phyloP scores from a whole-genome alignment of 2,329 filamentous ascomycete species.

The Calonectria pseudoturangicola region DNA sequence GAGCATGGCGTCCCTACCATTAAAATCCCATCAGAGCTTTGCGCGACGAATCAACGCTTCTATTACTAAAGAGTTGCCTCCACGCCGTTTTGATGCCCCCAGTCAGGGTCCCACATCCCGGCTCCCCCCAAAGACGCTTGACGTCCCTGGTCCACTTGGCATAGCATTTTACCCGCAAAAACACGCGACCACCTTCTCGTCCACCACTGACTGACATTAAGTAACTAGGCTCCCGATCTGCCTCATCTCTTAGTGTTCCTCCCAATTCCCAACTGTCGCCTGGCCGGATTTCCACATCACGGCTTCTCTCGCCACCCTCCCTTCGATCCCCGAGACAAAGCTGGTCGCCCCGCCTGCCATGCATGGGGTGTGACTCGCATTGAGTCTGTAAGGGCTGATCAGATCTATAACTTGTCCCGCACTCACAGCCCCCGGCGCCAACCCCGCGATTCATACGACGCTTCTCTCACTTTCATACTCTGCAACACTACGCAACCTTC shows the following conservation, averaged over 20 bases:
- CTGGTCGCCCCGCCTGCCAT: conserved; percentile 47
- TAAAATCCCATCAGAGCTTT: conserved; percentile 19
- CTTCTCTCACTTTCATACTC: conserved; percentile 42
- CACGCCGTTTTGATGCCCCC: conserved; percentile 47
- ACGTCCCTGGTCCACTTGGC: conserved; percentile 51
- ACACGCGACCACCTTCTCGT: conserved; percentile 52
- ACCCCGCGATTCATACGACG: conserved; percentile 49
- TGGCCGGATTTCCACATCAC: not conserved
- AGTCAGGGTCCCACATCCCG: conserved; percentile 54
- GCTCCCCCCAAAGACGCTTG: conserved; percentile 51
- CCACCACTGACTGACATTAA: conserved; percentile 53
- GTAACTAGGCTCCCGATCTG: conserved; percentile 47
- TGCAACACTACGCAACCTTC: conserved; percentile 37
- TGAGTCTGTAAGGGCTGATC: conserved; percentile 50
- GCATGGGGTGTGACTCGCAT: conserved; percentile 45
- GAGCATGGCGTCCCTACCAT: conserved; percentile 29
- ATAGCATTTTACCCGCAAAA: conserved; percentile 55
- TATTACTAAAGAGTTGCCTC: conserved; percentile 46
- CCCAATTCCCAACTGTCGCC: conserved; percentile 16
- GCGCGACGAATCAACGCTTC: conserved; percentile 42
- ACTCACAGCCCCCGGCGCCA: conserved; percentile 45
- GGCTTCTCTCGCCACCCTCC: conserved; percentile 23
- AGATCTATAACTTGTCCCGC: conserved; percentile 49
- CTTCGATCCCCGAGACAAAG: conserved; percentile 34
- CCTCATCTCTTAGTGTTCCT: conserved; percentile 39